Conservation (phyloP, 1,284 basidiomycete species). For the Trametes pubescens region DNA sequence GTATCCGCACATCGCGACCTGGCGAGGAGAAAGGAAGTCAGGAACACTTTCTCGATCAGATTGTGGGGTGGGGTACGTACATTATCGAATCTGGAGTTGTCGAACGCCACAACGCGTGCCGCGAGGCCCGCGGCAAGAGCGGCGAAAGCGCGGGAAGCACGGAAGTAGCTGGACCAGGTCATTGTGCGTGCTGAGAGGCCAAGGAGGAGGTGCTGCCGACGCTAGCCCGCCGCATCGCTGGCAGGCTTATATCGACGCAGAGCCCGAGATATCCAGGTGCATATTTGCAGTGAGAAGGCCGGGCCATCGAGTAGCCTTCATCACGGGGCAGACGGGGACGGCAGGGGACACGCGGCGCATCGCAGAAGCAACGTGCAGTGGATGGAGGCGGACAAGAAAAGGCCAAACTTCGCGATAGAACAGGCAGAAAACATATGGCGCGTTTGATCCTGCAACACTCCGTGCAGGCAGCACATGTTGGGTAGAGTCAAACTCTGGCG, state of each 20-base stretch:
- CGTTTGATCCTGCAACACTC: slow-evolving; percentile 28
- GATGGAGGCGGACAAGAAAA: slow-evolving; percentile 17
- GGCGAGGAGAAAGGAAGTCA: background rate
- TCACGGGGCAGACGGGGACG: slow-evolving; percentile 28
- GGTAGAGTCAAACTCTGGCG: slow-evolving; percentile 11
- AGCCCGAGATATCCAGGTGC: slow-evolving; percentile 18
- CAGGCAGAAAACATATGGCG: slow-evolving; percentile 27
- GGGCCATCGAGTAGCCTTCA: slow-evolving; percentile 19
- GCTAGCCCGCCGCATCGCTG: background rate
- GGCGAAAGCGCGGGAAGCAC: slow-evolving; percentile 28
- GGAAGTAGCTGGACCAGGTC: slow-evolving; percentile 22
- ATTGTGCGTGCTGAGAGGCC: slow-evolving; percentile 18
- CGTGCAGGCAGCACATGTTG: slow-evolving; percentile 26
- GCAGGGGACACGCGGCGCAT: slow-evolving; percentile 32
- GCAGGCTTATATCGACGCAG: slow-evolving; percentile 23
- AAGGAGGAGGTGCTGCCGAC: slow-evolving; percentile 25
- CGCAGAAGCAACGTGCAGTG: slow-evolving; percentile 27
- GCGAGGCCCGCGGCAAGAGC: slow-evolving; percentile 26
- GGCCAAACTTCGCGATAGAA: slow-evolving; percentile 25
- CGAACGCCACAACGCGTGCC: slow-evolving; percentile 45
- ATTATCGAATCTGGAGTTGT: slow-evolving; percentile 67
- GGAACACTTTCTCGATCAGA: slow-evolving; percentile 11
- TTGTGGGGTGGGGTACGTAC: slow-evolving; percentile 44
- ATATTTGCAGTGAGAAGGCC: slow-evolving; percentile 23
- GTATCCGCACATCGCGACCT: slow-evolving; percentile 27